Base-by-base conservation (phyloP, 257 asterid species). In the Fraxinus pennsylvanica region DNA sequence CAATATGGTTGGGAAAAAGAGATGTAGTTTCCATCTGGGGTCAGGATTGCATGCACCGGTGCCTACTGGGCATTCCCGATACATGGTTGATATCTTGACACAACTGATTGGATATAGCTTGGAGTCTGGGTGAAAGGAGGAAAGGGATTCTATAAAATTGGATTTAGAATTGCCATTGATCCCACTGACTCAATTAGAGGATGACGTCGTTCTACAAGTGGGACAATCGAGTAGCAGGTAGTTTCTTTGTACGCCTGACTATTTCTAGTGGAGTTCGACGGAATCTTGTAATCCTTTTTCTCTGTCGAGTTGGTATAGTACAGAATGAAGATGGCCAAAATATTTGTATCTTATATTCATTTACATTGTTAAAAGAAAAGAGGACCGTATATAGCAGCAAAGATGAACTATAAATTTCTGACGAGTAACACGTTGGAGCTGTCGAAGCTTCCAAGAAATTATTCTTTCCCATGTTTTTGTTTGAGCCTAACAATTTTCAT, bases 11-110 rank as follows among this genome's bases (percentile, higher is more conserved):
- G 77, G 98, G 99, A 30, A 89, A 89, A 86, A 95, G 90, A 80
- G 99, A 88, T 69, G 98, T 98, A 1, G 98, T 95, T 77, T 88
- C 94, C 0, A 88, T 86, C 41, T 95, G 98, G 98, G 99, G 98
- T 72, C 97, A 93, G 76, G 99, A 95, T 84, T 95, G 99, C 86
- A 91, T 91, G 97, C 99, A 95, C 71, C 91, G 99, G 98, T 95
- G 99, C 88, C 87, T 95, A 39, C 99, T 98, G 0, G 99, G 99
- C 19, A 88, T 93, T 74, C 99, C 99, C 0, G 99, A 95, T 84
- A 93, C 98, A n/a, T 93, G 99, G 96, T 91, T 12, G 98, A 95
- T 85, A 90, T 95, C 79, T 83, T 95, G 82, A 74, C 96, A 0
- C 96, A 83, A 78, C 87, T 89, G 52, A 87, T 93, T 77, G 78